These are phyloP conservation scores for Eleusine indica DNA, from an alignment of 176 grass and related monocot species.

Conservation along the genomic window DNA sequence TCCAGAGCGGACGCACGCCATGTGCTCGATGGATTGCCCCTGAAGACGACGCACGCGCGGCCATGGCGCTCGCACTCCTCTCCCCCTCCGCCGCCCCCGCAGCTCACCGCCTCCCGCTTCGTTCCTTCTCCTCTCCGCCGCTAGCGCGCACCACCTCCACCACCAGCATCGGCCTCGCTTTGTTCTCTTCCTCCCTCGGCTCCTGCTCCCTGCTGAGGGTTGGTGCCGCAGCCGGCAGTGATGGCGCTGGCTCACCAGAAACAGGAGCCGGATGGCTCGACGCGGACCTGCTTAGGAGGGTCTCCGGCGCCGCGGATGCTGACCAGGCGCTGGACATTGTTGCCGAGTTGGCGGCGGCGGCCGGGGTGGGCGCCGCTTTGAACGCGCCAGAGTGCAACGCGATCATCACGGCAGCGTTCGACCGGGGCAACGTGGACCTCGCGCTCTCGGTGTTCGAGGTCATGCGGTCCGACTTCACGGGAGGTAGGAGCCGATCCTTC, in stretches of 20 bases:
- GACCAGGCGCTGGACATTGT: constrained; percentile 59
- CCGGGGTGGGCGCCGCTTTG: constrained; percentile 27
- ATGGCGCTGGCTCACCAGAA: constrained; percentile 33
- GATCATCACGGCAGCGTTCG: constrained; percentile 61
- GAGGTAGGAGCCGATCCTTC: constrained; percentile 32
- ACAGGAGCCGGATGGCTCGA: constrained; percentile 26
- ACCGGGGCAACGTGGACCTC: constrained; percentile 63
- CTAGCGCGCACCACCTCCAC: not conserved
- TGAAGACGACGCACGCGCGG: constrained; percentile 44
- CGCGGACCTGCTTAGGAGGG: constrained; percentile 44
- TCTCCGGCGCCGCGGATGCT: constrained; percentile 54
- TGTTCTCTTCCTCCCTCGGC: constrained; percentile 14
- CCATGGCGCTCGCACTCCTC: constrained; percentile 61
- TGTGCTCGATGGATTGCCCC: constrained; percentile 33
- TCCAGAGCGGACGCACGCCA: constrained; percentile 32
- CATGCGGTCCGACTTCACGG: constrained; percentile 59
- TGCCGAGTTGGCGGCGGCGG: constrained; percentile 36
- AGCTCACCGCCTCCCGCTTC: constrained; percentile 28
- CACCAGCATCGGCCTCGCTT: not conserved
- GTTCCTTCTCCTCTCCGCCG: constrained; percentile 6
- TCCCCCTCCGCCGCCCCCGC: constrained; percentile 38
- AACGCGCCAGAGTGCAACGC: constrained; percentile 57
- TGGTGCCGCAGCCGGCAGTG: constrained; percentile 37
- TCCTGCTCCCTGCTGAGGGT: constrained; percentile 30
- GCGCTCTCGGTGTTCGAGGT: constrained; percentile 71